These are phyloP conservation scores for Backusella liffmaniae DNA, from an alignment of 192 early-diverging fungal genomes.

Conservation along the genomic window DNA sequence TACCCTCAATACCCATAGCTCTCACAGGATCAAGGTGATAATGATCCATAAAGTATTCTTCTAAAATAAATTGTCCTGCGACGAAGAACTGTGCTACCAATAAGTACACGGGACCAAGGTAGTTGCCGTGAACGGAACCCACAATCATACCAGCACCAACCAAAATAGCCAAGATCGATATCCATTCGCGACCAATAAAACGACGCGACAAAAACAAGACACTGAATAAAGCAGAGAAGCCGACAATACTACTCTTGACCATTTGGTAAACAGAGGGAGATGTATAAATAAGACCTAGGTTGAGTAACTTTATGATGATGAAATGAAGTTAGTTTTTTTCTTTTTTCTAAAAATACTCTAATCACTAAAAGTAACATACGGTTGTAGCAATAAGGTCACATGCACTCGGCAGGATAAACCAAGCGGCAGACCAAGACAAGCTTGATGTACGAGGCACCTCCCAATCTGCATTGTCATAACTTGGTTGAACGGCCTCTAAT, in stretches of 20 bases:
- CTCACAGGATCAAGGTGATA: slow-evolving; percentile 24
- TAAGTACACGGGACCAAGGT: slow-evolving; percentile 17
- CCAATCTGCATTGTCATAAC: slow-evolving; percentile 11
- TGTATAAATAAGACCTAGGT: slow-evolving; percentile 28
- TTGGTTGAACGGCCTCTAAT: slow-evolving; percentile 14
- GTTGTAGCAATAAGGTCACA: slow-evolving; percentile 27
- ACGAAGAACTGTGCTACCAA: slow-evolving; percentile 24
- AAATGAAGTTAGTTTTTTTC: not conserved
- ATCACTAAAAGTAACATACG: slow-evolving; percentile 10
- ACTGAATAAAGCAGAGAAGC: slow-evolving; percentile 27
- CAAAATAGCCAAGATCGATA: slow-evolving; percentile 11
- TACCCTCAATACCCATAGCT: slow-evolving; percentile 31
- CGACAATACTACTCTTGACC: slow-evolving; percentile 31
- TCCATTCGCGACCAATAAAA: slow-evolving; percentile 20
- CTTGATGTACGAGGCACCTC: slow-evolving; percentile 7
- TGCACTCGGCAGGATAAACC: slow-evolving; percentile 29
- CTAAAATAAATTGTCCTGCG: slow-evolving; percentile 23
- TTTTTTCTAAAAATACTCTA: not conserved
- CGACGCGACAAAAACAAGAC: slow-evolving; percentile 23
- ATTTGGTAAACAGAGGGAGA: slow-evolving; percentile 31
- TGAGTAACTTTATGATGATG: slow-evolving; percentile 15
- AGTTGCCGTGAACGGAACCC: not conserved
- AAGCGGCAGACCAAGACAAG: slow-evolving; percentile 11
- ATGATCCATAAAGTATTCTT: slow-evolving; percentile 32
- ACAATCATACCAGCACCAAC: slow-evolving; percentile 12